These are phyloP conservation scores for Diversispora epigaea DNA, from an alignment of 192 early-diverging fungal species.

Conservation along the genomic window DNA sequence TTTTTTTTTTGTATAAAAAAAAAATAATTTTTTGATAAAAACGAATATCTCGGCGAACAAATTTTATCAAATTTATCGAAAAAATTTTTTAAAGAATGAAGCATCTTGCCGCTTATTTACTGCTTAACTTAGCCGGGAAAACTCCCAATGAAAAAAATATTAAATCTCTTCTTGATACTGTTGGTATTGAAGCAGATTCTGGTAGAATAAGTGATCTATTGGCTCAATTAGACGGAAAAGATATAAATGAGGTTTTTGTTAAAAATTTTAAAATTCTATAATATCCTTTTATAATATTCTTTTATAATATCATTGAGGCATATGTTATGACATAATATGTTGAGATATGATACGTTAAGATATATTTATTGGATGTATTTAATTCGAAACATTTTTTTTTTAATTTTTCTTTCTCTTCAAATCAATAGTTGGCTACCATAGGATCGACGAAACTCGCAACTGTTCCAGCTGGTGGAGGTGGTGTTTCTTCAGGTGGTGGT, in stretches of 20 bases:
- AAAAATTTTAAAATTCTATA: neutral
- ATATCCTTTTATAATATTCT: too few relatives aligned
- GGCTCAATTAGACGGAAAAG: slow-evolving; percentile 83
- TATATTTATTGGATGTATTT: neutral
- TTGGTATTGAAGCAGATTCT: slow-evolving; percentile 88
- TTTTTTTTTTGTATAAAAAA: too few relatives aligned
- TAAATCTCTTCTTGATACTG: slow-evolving; percentile 80
- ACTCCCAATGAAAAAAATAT: slow-evolving; percentile 77
- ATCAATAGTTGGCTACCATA: slow-evolving; percentile 78
- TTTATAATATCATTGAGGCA: too few relatives aligned
- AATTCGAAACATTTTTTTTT: slow-evolving; percentile 11
- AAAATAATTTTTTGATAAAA: too few relatives aligned
- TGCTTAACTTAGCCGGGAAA: slow-evolving; percentile 87
- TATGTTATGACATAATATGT: neutral
- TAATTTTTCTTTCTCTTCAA: neutral
- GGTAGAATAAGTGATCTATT: slow-evolving; percentile 79
- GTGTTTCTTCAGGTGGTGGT: slow-evolving; percentile 63
- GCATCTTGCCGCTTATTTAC: slow-evolving; percentile 97
- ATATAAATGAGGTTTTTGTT: slow-evolving; percentile 71
- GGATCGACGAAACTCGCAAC: slow-evolving; percentile 91
- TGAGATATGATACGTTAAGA: neutral
- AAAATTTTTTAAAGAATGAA: slow-evolving; percentile 65
- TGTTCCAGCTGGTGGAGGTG: slow-evolving; percentile 90
- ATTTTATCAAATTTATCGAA: too few relatives aligned
- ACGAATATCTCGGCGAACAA: too few relatives aligned